A percentile compares a stretch with the other conserved stretches of the same genome.
phyloP scores from a whole-genome alignment of 176 grass and related monocot genomes.

The Ensete ventricosum region DNA sequence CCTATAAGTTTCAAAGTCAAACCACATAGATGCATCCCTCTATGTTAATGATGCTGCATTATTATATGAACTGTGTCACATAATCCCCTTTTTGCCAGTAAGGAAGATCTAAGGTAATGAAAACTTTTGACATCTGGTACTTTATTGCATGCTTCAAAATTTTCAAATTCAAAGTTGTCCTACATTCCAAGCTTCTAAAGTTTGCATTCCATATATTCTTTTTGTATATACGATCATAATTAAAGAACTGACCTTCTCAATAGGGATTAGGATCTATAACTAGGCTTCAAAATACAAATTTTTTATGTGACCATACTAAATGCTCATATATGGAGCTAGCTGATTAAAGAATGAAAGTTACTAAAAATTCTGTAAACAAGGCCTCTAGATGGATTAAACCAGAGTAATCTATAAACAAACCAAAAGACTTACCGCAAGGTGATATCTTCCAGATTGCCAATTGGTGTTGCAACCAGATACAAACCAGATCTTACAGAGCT shows the following conservation, averaged over 20 bases:
- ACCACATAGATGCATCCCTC: too few species aligned
- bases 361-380: background rate
- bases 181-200: background rate
- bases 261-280: background rate
- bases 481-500: slow-evolving; percentile 53
- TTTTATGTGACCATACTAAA: background rate
- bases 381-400: background rate
- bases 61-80: too few species aligned
- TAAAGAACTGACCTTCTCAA: background rate
- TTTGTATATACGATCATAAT: background rate
- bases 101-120: too few species aligned
- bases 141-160: background rate
- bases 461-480: slow-evolving; percentile 94
- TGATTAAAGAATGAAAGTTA: background rate
- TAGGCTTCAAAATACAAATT: background rate
- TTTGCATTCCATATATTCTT: background rate
- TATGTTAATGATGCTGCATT: too few species aligned
- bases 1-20: too few species aligned
- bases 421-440: slow-evolving; percentile 58
- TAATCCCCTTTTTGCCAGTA: too few species aligned
- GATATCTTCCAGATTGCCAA: slow-evolving; percentile 97
- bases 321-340: background rate
- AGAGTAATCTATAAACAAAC: background rate
- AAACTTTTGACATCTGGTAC: background rate
- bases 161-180: background rate